Evolutionary conservation across 1,284 basidiomycete species (phyloP).

Genomic region (Cryptococcus hybrid): DNA sequence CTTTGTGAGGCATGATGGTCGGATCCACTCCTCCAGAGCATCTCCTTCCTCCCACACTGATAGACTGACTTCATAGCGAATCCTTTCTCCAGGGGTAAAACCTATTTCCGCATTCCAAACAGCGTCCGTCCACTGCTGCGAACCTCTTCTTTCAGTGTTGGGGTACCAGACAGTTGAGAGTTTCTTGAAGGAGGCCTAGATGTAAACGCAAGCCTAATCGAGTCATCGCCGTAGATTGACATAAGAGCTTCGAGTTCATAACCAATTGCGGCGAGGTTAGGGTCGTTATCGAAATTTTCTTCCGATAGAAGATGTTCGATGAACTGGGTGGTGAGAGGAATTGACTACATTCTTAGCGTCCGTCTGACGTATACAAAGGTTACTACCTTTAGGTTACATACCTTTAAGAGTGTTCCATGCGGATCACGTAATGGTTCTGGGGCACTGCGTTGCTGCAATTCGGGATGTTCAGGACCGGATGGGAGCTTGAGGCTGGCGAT

Average conservation of each 20-base stretch:
- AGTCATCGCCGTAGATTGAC: conserved; percentile 75
- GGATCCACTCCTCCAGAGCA: conserved; percentile 12
- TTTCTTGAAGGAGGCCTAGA: conserved; percentile 14
- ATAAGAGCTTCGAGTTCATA: conserved; percentile 63
- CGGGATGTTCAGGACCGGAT: too few species aligned
- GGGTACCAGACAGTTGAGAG: neutral
- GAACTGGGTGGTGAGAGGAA: conserved; percentile 23
- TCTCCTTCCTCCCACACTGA: conserved; percentile 54
- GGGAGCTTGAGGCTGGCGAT: too few species aligned
- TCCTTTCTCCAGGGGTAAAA: conserved; percentile 44
- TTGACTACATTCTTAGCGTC: neutral
- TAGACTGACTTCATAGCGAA: conserved; percentile 65
- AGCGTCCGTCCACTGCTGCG: conserved; percentile 31
- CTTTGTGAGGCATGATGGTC: conserved; percentile 27
- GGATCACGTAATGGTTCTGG: conserved; percentile 18
- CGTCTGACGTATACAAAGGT: too few species aligned
- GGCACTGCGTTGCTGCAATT: conserved; percentile 2
- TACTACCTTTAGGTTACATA: neutral
- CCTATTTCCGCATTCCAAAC: conserved; percentile 25
- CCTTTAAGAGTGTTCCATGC: conserved; percentile 15
- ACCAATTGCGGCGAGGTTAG: conserved; percentile 32
- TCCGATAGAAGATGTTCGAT: conserved; percentile 34
- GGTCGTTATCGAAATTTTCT: conserved; percentile 29
- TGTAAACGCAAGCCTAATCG: conserved; percentile 50
- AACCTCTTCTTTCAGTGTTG: conserved; percentile 19